Evolutionary conservation across 345 rosid species (phyloP).

Genomic region (Lumnitzera racemosa): DNA sequence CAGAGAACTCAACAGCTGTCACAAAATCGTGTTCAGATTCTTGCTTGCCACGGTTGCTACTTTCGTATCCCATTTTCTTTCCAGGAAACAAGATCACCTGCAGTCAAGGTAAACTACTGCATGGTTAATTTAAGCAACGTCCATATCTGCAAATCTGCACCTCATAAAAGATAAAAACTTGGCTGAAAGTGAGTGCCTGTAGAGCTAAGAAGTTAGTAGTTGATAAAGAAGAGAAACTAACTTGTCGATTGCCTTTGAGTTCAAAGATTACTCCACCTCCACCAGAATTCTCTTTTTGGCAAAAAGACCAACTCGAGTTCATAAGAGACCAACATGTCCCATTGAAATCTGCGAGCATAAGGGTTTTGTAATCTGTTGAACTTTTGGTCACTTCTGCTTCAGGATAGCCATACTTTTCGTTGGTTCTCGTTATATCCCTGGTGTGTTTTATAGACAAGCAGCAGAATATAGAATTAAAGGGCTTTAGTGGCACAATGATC

Average conservation of each 20-base stretch:
- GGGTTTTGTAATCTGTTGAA: constrained; percentile 7
- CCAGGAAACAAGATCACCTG: constrained; percentile 18
- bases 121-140: not conserved
- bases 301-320: constrained; percentile 12
- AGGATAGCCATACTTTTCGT: constrained; percentile 2
- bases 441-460: not conserved
- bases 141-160: no score
- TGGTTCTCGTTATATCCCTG: constrained; percentile 8
- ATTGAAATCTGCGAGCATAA: constrained; percentile 15
- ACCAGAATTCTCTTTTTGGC: not conserved
- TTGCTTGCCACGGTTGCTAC: constrained; percentile 3
- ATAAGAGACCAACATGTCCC: constrained; percentile 14
- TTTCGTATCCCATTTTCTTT: constrained; percentile 12
- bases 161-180: no score
- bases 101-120: not conserved
- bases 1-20: constrained; percentile 17
- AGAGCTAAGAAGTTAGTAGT: not conserved
- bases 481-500: no score
- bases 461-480: constrained; percentile 1
- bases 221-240: not conserved
- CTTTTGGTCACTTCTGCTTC: constrained; percentile 11
- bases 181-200: no score
- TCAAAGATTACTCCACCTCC: constrained; percentile 1
- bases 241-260: constrained; percentile 12
- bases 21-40: not conserved